Conservation (phyloP, 441 rosid genomes). For the Pelargonium australe region DNA sequence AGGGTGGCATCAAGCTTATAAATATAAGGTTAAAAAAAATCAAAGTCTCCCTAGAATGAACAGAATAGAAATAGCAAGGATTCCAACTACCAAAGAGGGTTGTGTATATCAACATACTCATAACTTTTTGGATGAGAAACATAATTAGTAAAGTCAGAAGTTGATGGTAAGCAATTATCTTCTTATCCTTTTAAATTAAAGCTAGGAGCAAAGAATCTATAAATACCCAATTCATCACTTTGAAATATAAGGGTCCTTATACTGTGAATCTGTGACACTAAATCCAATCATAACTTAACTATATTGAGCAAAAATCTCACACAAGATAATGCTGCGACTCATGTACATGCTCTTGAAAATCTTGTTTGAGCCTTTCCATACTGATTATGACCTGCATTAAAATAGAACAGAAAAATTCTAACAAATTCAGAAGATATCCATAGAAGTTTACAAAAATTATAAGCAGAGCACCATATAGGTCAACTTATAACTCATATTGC, state of each 20-base stretch:
- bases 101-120: neutral
- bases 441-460: neutral
- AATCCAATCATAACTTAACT: slow-evolving; percentile 8
- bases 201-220: neutral
- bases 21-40: neutral
- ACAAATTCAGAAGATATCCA: slow-evolving; percentile 4
- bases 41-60: neutral
- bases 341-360: slow-evolving; percentile 38
- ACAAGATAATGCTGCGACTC: slow-evolving; percentile 52
- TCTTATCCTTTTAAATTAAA: neutral
- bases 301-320: slow-evolving; percentile 19
- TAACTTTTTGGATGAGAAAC: too few relatives aligned
- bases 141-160: neutral
- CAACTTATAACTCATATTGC: neutral
- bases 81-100: slow-evolving; percentile 1
- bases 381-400: slow-evolving; percentile 56
- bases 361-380: slow-evolving; percentile 84
- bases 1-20: neutral
- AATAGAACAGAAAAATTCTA: slow-evolving; percentile 11
- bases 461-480: neutral
- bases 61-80: neutral
- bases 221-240: neutral
- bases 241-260: neutral
- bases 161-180: too few relatives aligned
- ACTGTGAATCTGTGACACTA: neutral